Evolutionary conservation across 768 basidiomycete genomes (phyloP), one percentile per base, ranked within the genome.

Genomic region (Lentinula detonsa): DNA sequence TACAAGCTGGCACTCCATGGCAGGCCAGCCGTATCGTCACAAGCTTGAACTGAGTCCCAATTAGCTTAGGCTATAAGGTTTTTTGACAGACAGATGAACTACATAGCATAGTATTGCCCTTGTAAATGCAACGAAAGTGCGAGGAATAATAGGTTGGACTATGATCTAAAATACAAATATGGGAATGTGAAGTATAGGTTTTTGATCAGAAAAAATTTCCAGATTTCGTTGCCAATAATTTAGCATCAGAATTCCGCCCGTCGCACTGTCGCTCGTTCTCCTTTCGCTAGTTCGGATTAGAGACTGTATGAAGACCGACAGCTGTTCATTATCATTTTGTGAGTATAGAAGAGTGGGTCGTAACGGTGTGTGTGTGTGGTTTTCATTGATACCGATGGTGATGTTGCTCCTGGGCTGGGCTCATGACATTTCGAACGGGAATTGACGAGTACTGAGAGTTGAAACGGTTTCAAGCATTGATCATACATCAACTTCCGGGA

Each of bases 381-480:
- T 21, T 23, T 59, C 23, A 60, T 40, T 39, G 50, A 28, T 60
- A 60, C 16, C 59, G 59, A 40, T 60, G 59, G 40, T 48, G 21
- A 16, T 46, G 59, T 40, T 52, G 59, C 23, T 77, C 77, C 61
- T 72, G 72, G 40, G 70, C 63, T 35, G 75, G 70, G 52, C 71
- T 68, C 53, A 78, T 67, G n/a, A 77, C 63, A 54, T 68, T 68
- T 63, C 73, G 70, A 60, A 74, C 77, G 54, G 75, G 74, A 18
- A 73, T 43, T 10, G 68, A 65, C 55, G 73, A 72, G 64, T 74
- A 67, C 65, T 69, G 61, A 11, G 61, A n/a, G 45, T 16, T 61
- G 21, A 64, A 69, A 62, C 69, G 23, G n/a, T 68, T 34, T 33
- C 13, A 62, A 52, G 59, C 5, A 11, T n/a, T 34, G 37, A 60